phyloP scores from a whole-genome alignment of 306 rosid species.

The Lablab purpureus region DNA sequence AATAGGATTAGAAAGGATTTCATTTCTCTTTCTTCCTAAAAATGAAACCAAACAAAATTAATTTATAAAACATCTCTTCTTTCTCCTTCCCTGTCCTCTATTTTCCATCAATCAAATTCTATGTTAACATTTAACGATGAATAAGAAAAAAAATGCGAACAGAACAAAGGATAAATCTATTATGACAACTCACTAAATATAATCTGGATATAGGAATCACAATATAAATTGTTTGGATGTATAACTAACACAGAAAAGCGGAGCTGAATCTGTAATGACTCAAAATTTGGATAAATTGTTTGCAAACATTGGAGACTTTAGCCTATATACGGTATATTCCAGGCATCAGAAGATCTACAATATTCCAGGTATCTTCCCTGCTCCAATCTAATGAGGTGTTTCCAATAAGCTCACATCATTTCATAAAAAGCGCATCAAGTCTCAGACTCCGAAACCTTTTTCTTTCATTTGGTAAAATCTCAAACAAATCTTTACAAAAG shows the following conservation, averaged over 20 bases:
- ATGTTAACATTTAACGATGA: background rate
- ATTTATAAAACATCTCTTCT: too few species aligned
- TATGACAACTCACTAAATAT: background rate
- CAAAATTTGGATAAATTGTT: conserved; percentile 25
- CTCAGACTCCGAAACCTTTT: conserved; percentile 16
- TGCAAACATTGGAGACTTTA: background rate
- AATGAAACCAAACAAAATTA: too few species aligned
- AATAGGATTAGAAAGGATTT: too few species aligned
- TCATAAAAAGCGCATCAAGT: conserved; percentile 31
- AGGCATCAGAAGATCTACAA: background rate
- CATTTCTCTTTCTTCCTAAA: too few species aligned
- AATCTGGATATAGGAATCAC: background rate
- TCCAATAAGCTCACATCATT: background rate
- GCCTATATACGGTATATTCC: background rate
- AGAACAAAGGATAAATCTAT: background rate
- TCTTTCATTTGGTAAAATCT: conserved; percentile 54
- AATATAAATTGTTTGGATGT: background rate
- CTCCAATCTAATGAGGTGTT: conserved; percentile 1
- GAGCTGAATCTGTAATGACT: conserved; percentile 1
- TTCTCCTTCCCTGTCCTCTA: too few species aligned
- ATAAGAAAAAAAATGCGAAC: conserved; percentile 29
- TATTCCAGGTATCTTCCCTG: background rate
- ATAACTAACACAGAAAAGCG: background rate
- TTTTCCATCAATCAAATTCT: too few species aligned
- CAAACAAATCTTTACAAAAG: conserved; percentile 54